Base-by-base conservation (phyloP, 2,329 filamentous ascomycete species). In the Blastomyces silverae region DNA sequence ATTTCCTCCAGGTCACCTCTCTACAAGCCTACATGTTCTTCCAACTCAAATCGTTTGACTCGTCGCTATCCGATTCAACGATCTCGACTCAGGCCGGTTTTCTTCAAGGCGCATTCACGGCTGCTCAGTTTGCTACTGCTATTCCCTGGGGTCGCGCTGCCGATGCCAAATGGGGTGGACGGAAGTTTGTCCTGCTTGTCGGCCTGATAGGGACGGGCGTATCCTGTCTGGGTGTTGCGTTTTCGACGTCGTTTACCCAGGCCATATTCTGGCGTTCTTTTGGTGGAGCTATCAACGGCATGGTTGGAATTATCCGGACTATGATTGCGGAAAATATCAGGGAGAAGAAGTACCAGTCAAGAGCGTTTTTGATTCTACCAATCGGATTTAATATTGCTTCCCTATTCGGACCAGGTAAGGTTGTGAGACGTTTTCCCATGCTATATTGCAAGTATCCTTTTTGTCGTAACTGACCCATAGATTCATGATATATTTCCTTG, bases 41-140 rank as follows among this genome's bases (percentile, higher is more conserved):
- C 74, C 90, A 92, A 74, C 83, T 95, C 46, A 87, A 87, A 71
- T 92, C 88, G 69, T 92, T 94, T 70, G 82, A 89, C 11, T 78
- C 79, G 39, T 79, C 74, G 34, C 75, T 82, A 11, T 78, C 82
- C 22, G 82, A 86, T 62, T 80, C 81, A 1, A 85, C 84, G 13
- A 90, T 94, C 67, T 84, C 90, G 0, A 83, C 83, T 42, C 90
- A 93, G 73, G 89, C 89, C 0, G 91, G 90, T 56, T 79, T 93
- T 2, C 80, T 94, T 34, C 85, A 89, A 63, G 89, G 89, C 22
- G 87, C 87, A 31, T 94, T 94, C 74, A 92, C 89, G 0, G 87
- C 87, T 0, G 87, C 89, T 0, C 91, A 96, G 73, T 92, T 92
- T 73, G 76, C 89, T 50, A 94, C 91, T 0, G 90, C 90, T 15